Conservation (phyloP, 2,329 filamentous ascomycete species). For the Aspergillus phoenicis region DNA sequence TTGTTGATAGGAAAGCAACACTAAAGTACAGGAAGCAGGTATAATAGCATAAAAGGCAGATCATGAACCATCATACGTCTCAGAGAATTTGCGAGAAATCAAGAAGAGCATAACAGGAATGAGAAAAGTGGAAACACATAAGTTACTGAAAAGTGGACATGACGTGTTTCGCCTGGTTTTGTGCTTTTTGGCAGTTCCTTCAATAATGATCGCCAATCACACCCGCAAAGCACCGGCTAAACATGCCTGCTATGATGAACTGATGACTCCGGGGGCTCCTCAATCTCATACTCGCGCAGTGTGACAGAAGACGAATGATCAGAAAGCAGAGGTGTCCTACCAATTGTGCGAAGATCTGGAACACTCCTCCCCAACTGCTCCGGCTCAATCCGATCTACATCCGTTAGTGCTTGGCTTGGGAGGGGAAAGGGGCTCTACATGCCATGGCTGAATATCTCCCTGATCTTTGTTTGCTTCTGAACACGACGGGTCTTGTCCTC, state of each 20-base stretch:
- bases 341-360: conserved; percentile 31
- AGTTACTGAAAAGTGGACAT: not conserved
- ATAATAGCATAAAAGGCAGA: not conserved
- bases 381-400: conserved; percentile 8
- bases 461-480: conserved; percentile 40
- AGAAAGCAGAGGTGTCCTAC: conserved; percentile 41
- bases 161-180: not conserved
- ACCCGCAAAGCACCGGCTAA: conserved; percentile 8
- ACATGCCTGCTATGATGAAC: conserved; percentile 14
- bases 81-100: too few relatives aligned
- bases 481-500: conserved; percentile 52
- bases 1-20: conserved; percentile 15
- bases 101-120: too few relatives aligned
- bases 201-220: not conserved
- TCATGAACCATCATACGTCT: not conserved
- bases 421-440: conserved; percentile 10
- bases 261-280: conserved; percentile 33
- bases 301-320: conserved; percentile 30
- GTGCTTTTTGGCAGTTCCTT: not conserved
- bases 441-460: conserved; percentile 42
- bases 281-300: conserved; percentile 42
- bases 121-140: too few relatives aligned
- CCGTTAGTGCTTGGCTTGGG: conserved; percentile 17
- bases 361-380: conserved; percentile 25
- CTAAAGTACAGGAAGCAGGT: conserved; percentile 20